Evolutionary conservation across 805 yeast genomes (phyloP).

Genomic region (Saturnispora saitoi): DNA sequence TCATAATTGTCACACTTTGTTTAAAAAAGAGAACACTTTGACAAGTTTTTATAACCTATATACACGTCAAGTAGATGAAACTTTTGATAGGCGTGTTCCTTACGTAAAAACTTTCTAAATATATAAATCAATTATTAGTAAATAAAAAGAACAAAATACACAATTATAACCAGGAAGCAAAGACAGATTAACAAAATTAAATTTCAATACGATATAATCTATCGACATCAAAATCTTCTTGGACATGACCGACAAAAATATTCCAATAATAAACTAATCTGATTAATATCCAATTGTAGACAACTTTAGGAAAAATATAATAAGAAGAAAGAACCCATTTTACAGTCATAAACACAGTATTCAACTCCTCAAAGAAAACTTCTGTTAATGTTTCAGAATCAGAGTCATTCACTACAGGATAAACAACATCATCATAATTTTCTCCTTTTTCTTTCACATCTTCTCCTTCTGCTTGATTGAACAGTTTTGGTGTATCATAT

Average conservation of each 20-base stretch:
- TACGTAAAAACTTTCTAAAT: not conserved
- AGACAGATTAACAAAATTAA: not conserved
- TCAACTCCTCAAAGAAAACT: slow-evolving; percentile 15
- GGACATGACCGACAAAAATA: slow-evolving; percentile 54
- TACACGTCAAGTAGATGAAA: not conserved
- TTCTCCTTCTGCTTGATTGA: slow-evolving; percentile 16
- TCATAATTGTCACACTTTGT: not conserved
- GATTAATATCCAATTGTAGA: slow-evolving; percentile 42
- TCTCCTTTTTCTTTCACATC: slow-evolving; percentile 18
- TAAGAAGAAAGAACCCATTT: slow-evolving; percentile 61
- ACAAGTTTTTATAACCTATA: not conserved
- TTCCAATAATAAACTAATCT: slow-evolving; percentile 61
- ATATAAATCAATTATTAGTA: slow-evolving; percentile 1
- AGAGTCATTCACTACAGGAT: slow-evolving; percentile 13
- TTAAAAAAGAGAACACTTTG: not conserved
- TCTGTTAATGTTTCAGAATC: slow-evolving; percentile 17
- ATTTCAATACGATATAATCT: slow-evolving; percentile 21
- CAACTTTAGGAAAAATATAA: slow-evolving; percentile 54
- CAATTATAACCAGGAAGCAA: not conserved
- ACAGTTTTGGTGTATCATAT: slow-evolving; percentile 16
- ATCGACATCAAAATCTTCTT: slow-evolving; percentile 26
- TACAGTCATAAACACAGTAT: slow-evolving; percentile 43
- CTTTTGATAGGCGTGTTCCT: not conserved
- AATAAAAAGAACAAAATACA: not conserved
- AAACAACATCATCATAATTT: slow-evolving; percentile 18